phyloP scores from a whole-genome alignment of 2,329 filamentous ascomycete genomes.

The Cyphellophora europaea region DNA sequence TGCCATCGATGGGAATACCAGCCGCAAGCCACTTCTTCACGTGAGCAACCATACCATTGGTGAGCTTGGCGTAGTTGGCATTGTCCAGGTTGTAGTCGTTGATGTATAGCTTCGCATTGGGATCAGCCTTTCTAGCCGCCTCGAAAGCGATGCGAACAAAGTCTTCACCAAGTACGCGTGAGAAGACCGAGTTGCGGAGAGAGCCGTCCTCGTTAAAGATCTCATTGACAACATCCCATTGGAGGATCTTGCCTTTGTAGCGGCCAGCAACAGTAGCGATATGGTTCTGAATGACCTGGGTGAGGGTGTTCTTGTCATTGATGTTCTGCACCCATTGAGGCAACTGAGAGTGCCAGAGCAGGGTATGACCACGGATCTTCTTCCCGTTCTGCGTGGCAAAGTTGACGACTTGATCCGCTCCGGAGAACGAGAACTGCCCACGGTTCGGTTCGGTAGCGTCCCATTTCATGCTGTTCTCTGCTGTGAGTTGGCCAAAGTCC shows the following conservation, averaged over 20 bases:
- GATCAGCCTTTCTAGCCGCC: conserved; percentile 58
- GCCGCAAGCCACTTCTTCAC: conserved; percentile 55
- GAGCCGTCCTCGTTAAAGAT: conserved; percentile 45
- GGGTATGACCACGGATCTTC: conserved; percentile 55
- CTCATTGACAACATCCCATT: conserved; percentile 61
- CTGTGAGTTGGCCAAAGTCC: conserved; percentile 56
- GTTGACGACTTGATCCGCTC: conserved; percentile 51
- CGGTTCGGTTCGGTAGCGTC: conserved; percentile 42
- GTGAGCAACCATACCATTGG: conserved; percentile 43
- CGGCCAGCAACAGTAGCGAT: conserved; percentile 49
- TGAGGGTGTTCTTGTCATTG: conserved; percentile 42
- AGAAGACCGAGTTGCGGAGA: conserved; percentile 55
- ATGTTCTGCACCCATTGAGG: conserved; percentile 50
- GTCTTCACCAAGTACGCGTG: conserved; percentile 57
- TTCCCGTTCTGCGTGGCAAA: conserved; percentile 49
- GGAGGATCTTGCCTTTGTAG: conserved; percentile 51
- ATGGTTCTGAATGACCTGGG: conserved; percentile 49
- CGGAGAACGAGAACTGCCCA: conserved; percentile 45
- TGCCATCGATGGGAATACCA: conserved; percentile 57
- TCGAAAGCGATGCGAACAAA: conserved; percentile 63
- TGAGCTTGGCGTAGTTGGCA: conserved; percentile 51
- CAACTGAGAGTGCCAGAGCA: conserved; percentile 28
- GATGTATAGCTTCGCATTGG: conserved; percentile 61
- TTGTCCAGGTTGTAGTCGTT: conserved; percentile 55
- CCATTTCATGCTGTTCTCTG: conserved; percentile 66